Conservation (phyloP, 768 basidiomycete genomes). For the Suillus subalutaceus region DNA sequence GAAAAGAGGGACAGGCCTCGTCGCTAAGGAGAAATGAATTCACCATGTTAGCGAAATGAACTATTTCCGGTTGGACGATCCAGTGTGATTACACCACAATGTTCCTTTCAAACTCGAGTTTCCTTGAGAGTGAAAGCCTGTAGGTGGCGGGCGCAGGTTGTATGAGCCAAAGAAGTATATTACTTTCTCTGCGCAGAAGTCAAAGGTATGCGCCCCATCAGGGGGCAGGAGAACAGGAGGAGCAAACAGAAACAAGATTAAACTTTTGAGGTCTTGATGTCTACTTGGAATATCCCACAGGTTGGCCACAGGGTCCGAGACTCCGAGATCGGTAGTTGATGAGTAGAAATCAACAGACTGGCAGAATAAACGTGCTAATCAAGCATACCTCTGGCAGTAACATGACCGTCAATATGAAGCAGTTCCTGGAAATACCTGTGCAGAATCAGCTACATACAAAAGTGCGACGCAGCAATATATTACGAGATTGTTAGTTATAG, state of each 20-base stretch:
- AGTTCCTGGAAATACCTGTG: background rate
- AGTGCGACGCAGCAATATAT: background rate
- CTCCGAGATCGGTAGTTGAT: background rate
- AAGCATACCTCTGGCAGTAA: background rate
- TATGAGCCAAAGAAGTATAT: background rate
- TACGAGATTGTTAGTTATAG: background rate
- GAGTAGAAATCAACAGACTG: background rate
- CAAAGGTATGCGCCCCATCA: background rate
- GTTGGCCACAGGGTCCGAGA: background rate
- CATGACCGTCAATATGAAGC: background rate
- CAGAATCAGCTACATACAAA: background rate
- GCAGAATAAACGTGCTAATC: background rate
- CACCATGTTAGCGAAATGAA: constrained; percentile 3
- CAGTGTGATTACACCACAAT: background rate
- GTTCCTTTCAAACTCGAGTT: background rate
- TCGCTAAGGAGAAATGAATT: constrained; percentile 5
- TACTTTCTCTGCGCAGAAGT: background rate
- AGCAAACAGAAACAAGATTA: background rate
- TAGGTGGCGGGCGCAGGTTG: background rate
- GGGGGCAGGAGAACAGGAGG: background rate
- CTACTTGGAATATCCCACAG: background rate
- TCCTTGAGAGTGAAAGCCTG: background rate
- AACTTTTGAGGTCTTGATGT: background rate
- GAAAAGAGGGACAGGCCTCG: constrained; percentile 4
- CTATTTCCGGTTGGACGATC: background rate